Evolutionary conservation across 169 alveolate species (phyloP).

Genomic region (Plasmodium relictum): DNA sequence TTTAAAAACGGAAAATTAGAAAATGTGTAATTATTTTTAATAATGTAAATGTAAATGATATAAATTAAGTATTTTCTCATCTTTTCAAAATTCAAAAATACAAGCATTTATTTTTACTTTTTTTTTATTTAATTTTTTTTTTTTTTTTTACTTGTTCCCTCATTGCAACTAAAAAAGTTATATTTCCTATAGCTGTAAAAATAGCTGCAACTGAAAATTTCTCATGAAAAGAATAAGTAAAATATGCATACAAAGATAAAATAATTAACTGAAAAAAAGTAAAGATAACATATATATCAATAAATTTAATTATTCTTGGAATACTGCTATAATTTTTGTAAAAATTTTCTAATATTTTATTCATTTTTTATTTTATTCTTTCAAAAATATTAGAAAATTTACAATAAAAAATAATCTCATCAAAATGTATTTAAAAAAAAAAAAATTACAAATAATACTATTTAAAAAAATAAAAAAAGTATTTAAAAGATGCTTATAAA

Average conservation of each 20-base stretch:
- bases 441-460: no score
- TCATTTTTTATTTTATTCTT: no score
- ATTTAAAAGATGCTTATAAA: no score
- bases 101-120: neutral
- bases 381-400: no score
- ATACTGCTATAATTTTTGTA: constrained; percentile 19
- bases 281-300: constrained; percentile 37
- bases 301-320: constrained; percentile 25
- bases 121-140: neutral
- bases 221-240: constrained; percentile 25
- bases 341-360: constrained; percentile 4
- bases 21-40: neutral
- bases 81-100: neutral
- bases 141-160: constrained; percentile 63
- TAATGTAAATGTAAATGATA: no score
- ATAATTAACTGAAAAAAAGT: constrained; percentile 35
- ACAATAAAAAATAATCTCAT: no score
- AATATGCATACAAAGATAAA: constrained; percentile 33
- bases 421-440: no score
- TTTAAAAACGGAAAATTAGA: constrained; percentile 6
- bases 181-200: constrained; percentile 61
- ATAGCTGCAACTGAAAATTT: constrained; percentile 51
- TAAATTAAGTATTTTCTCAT: neutral
- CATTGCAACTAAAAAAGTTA: constrained; percentile 56
- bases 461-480: no score